Evolutionary conservation across 345 rosid genomes (phyloP).

Genomic region (Moricandia moricandioides): DNA sequence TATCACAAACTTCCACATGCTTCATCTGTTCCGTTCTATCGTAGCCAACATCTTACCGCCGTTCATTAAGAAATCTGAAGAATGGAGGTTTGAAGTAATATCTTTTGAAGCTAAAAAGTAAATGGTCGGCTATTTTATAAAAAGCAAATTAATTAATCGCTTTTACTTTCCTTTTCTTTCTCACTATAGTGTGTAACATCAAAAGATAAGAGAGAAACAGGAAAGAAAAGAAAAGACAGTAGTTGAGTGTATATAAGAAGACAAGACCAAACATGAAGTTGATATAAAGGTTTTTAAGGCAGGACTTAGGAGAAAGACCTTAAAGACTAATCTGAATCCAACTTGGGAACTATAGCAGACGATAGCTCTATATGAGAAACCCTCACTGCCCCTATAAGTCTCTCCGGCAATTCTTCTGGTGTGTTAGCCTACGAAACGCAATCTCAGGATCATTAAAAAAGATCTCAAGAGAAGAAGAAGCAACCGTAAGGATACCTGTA

Average conservation of each 20-base stretch:
- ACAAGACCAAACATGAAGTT: slow-evolving; percentile 8
- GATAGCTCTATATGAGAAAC: slow-evolving; percentile 87
- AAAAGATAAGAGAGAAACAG: background rate
- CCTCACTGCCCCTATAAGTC: slow-evolving; percentile 87
- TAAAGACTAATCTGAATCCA: slow-evolving; percentile 43
- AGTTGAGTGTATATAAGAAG: background rate
- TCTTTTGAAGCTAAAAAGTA: background rate
- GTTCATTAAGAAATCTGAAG: background rate
- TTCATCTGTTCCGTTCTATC: too few relatives aligned
- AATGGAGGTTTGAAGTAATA: background rate
- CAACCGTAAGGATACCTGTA: slow-evolving; percentile 51
- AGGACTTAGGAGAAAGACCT: background rate
- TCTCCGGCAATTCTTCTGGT: slow-evolving; percentile 81
- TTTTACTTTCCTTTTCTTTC: slow-evolving; percentile 4
- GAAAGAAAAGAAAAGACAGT: background rate
- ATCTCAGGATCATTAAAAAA: slow-evolving; percentile 14
- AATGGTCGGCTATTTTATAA: background rate
- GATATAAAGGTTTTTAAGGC: slow-evolving; percentile 11
- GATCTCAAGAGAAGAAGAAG: background rate
- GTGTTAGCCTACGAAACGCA: slow-evolving; percentile 62
- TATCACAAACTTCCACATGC: too few relatives aligned
- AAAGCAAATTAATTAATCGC: background rate
- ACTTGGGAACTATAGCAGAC: slow-evolving; percentile 81
- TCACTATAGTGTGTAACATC: slow-evolving; percentile 3
- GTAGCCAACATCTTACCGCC: too few relatives aligned